Evolutionary conservation across 2,329 filamentous ascomycete genomes (phyloP).

Genomic region (Hymenoscyphus fructigenus): DNA sequence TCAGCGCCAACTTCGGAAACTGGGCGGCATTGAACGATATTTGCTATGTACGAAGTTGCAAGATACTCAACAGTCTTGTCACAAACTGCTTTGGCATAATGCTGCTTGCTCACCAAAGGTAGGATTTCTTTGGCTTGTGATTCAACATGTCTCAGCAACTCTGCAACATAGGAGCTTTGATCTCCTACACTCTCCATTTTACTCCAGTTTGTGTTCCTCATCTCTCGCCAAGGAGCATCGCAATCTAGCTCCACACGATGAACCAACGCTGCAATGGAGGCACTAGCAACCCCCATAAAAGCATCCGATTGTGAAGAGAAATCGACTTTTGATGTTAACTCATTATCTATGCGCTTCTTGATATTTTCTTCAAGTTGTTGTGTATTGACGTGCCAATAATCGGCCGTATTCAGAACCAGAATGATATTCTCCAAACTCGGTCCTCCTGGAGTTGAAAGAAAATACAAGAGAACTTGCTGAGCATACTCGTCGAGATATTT

Average conservation of each 20-base stretch:
- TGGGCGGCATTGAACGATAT: constrained; percentile 84
- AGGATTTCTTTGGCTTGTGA: constrained; percentile 72
- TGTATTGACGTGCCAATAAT: constrained; percentile 94
- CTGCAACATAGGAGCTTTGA: constrained; percentile 86
- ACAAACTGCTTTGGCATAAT: constrained; percentile 91
- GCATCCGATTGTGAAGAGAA: constrained; percentile 90
- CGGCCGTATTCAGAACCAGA: constrained; percentile 89
- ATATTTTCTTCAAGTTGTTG: constrained; percentile 94
- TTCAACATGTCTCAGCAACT: constrained; percentile 74
- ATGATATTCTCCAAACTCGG: constrained; percentile 72
- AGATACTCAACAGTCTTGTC: constrained; percentile 93
- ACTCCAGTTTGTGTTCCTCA: constrained; percentile 94
- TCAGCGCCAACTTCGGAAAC: constrained; percentile 94
- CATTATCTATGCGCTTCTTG: constrained; percentile 81
- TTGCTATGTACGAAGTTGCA: constrained; percentile 74
- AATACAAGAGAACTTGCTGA: constrained; percentile 82
- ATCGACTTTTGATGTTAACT: constrained; percentile 74
- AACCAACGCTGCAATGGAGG: constrained; percentile 80
- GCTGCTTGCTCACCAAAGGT: constrained; percentile 77
- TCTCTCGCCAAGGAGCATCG: constrained; percentile 90
- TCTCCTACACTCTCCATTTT: constrained; percentile 91
- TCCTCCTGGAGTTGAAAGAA: constrained; percentile 52
- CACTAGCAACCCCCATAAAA: constrained; percentile 91
- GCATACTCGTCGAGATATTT: constrained; percentile 96
- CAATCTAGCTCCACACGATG: constrained; percentile 78